phyloP scores from a whole-genome alignment of 1,284 basidiomycete species.

The Pseudozyma flocculosa region DNA sequence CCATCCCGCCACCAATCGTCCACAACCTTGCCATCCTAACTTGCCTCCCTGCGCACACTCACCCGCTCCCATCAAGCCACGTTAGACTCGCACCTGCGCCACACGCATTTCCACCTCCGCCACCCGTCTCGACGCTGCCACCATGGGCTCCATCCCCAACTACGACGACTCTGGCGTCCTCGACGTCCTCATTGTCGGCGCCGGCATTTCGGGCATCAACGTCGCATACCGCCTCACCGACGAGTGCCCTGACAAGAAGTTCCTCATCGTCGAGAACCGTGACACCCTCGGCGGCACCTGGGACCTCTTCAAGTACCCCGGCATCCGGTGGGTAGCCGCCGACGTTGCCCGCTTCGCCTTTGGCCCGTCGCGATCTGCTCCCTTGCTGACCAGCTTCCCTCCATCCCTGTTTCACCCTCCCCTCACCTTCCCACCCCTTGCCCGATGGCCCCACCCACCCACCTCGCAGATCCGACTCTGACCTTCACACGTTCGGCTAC shows the following conservation, averaged over 20 bases:
- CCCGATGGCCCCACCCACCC: neutral
- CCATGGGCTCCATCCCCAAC: constrained; percentile 25
- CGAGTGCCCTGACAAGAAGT: constrained; percentile 41
- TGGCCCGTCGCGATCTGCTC: neutral
- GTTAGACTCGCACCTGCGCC: too few relatives aligned
- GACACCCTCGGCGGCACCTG: constrained; percentile 48
- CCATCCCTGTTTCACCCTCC: too few relatives aligned
- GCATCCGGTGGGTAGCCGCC: constrained; percentile 7
- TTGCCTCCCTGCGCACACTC: too few relatives aligned
- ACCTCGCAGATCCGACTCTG: constrained; percentile 17
- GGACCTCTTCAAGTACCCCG: constrained; percentile 49
- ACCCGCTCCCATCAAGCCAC: too few relatives aligned
- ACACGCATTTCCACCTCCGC: too few relatives aligned
- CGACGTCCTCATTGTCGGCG: constrained; percentile 51
- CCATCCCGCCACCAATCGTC: too few relatives aligned
- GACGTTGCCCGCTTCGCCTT: neutral
- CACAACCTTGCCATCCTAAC: too few relatives aligned
- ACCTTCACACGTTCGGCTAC: constrained; percentile 37
- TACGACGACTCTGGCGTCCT: constrained; percentile 26
- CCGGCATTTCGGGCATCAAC: constrained; percentile 56
- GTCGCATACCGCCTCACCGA: constrained; percentile 49
- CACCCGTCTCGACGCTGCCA: too few relatives aligned
- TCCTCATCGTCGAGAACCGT: constrained; percentile 37
- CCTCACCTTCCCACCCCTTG: too few relatives aligned
- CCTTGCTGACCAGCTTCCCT: too few relatives aligned